Base-by-base conservation (phyloP, 176 grass and related monocot genomes). In the Lolium multiflorum region DNA sequence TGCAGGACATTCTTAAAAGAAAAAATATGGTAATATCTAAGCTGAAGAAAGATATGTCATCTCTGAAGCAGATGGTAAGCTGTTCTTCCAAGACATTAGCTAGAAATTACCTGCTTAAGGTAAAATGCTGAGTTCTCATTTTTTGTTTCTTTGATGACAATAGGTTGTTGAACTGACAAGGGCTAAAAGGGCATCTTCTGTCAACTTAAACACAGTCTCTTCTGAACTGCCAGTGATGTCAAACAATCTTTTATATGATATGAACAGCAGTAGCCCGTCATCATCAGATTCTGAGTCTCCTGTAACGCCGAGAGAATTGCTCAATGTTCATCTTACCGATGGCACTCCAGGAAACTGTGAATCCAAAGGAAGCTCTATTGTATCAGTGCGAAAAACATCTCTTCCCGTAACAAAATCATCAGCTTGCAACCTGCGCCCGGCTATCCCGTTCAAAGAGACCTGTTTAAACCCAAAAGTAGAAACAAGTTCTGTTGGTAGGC, bases 21-120 rank as follows among this genome's bases (percentile, higher is more conserved):
- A 98, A 98, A 79, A 98, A 92, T 44, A 84, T 91, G 81, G 89
- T 98, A 13, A 91, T 98, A 59, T 92, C 91, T 47, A 94, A 98
- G 91, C 38, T 98, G 78, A 95, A 94, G 86, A 98, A 98, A 80
- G 91, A 98, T 51, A 92, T 92, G 85, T 46, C 51, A 83, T 41
- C 85, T 86, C 58, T 98, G 41, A 89, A 95, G 77, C 89, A 93
- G 78, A 92, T 93, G 90, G 91, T 95, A 93, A 79, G 50, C 11
- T 16, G 35, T 79, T 56, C 35, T 47, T 56, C 12, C 10, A 28
- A 22, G 77, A 16, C 2, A 66, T 46, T 26, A 16, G 44, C n/a
- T 76, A 4, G 44, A 66, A 62, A 56, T 70, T 12, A 6, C 49
- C 24, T 46, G 18, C 77, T 44, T 78, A 13, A 73, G 3, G 47